Base-by-base conservation (phyloP, 208 protist genomes). In the Leishmania arabica region DNA sequence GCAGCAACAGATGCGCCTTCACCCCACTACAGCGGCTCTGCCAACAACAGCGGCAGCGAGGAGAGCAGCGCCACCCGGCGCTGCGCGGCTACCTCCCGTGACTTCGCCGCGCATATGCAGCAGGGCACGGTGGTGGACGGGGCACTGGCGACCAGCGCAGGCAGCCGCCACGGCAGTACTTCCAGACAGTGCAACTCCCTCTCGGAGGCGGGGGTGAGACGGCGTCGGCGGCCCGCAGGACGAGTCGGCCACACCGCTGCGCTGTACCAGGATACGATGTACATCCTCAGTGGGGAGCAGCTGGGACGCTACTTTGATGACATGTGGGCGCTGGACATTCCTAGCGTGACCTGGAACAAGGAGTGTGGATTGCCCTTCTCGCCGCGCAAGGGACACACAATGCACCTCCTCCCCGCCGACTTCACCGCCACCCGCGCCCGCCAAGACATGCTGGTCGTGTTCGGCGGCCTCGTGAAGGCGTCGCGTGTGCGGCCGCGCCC, bases 211-310 rank as follows among this genome's bases (percentile, higher is more conserved):
- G 71, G 51, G 27, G 3, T 27, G 51, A 17, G 42, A 21, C 71
- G 62, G 21, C 49, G 19, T 27, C 64, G 65, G 73, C 69, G 83
- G 31, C 89, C 88, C 4, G 37, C 56, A 7, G 78, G 83, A 4
- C 87, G 90, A 27, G 84, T 88, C 65, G 88, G 85, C 8, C 90
- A 93, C 82, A 68, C 90, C 54, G 88, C 88, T 13, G 80, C 82
- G 31, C 65, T 87, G 58, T 73, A 84, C 66, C 79, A 78, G 19
- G 82, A 87, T 72, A 53, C 71, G 34, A 91, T 91, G 84, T 89
- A 86, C 80, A 79, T 93, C 42, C 72, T 93, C 64, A 86, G 90
- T 60, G 90, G 90, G 0, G 87, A 84, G 37, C 76, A 86, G 31
- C 79, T 84, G 69, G 84, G 81, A 9, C 64, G 54, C 21, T 91